Evolutionary conservation across 371 early-diverging fungal genomes (phyloP).

Genomic region (Mortierella sp.): DNA sequence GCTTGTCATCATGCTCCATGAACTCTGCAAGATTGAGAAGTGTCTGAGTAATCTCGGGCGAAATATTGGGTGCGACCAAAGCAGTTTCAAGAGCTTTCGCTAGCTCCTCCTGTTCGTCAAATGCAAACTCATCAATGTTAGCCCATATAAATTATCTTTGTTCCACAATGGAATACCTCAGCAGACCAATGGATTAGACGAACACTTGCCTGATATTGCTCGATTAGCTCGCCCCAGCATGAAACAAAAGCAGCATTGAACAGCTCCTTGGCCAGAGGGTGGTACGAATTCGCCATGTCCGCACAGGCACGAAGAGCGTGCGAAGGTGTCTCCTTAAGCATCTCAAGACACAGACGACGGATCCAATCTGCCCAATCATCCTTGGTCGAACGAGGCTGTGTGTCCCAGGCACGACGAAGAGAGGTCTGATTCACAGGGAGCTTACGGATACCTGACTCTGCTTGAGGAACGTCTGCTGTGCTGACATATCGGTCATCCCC

Average conservation of each 20-base stretch:
- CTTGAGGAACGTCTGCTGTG: slow-evolving; percentile 45
- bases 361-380: slow-evolving; percentile 99
- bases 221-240: slow-evolving; percentile 94
- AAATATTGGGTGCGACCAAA: slow-evolving; percentile 84
- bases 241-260: slow-evolving; percentile 98
- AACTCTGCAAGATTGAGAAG: slow-evolving; percentile 96
- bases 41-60: slow-evolving; percentile 92
- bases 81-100: slow-evolving; percentile 89
- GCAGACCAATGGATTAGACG: neutral
- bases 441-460: slow-evolving; percentile 61
- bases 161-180: neutral
- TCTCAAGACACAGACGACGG: slow-evolving; percentile 87
- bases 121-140: neutral
- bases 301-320: slow-evolving; percentile 95
- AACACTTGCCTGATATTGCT: slow-evolving; percentile 77
- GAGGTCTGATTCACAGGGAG: slow-evolving; percentile 90
- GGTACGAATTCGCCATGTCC: slow-evolving; percentile 82
- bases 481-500: slow-evolving; percentile 55
- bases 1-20: slow-evolving; percentile 98
- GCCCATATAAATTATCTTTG: too few species aligned
- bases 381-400: slow-evolving; percentile 87
- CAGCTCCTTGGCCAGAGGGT: slow-evolving; percentile 88
- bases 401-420: slow-evolving; percentile 94
- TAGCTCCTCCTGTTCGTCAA: slow-evolving; percentile 74
- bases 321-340: slow-evolving; percentile 96